Conservation (phyloP, 2,329 filamentous ascomycete species). For the Sordariomycetes sp. region DNA sequence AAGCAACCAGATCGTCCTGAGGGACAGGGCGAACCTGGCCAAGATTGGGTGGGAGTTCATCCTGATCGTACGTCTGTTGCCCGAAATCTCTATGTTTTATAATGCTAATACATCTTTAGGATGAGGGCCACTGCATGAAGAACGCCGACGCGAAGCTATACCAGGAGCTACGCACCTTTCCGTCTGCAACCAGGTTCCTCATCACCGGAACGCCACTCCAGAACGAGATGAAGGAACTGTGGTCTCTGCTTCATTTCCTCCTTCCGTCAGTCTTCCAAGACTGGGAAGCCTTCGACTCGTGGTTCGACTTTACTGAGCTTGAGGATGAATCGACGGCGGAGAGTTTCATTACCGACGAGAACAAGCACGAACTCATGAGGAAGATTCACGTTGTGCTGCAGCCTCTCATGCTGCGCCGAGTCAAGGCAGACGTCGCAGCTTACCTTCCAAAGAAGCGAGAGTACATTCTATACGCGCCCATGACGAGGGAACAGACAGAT, state of each 20-base stretch:
- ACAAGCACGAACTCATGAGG: slow-evolving; percentile 37
- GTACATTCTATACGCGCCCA: slow-evolving; percentile 86
- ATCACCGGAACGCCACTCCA: slow-evolving; percentile 93
- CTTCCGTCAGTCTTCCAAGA: slow-evolving; percentile 88
- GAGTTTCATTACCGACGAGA: slow-evolving; percentile 65
- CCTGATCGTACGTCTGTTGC: slow-evolving; percentile 53
- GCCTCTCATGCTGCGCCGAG: slow-evolving; percentile 71
- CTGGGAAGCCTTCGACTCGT: slow-evolving; percentile 82
- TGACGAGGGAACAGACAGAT: slow-evolving; percentile 83
- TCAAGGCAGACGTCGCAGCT: slow-evolving; percentile 88
- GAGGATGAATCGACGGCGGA: slow-evolving; percentile 71
- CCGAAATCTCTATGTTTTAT: neutral
- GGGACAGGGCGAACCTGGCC: slow-evolving; percentile 68
- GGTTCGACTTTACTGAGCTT: slow-evolving; percentile 94
- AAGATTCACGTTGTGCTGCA: slow-evolving; percentile 91
- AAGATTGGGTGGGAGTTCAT: slow-evolving; percentile 95
- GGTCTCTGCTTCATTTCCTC: slow-evolving; percentile 89
- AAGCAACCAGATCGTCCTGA: slow-evolving; percentile 90
- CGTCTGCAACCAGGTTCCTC: slow-evolving; percentile 77
- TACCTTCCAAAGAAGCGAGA: slow-evolving; percentile 92
- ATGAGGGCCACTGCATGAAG: slow-evolving; percentile 95
- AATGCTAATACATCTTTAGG: slow-evolving; percentile 28
- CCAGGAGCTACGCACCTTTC: slow-evolving; percentile 75
- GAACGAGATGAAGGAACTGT: slow-evolving; percentile 89
- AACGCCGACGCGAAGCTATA: slow-evolving; percentile 91